phyloP scores from a whole-genome alignment of 169 alveolate species.

The Cryptosporidium bovis region DNA sequence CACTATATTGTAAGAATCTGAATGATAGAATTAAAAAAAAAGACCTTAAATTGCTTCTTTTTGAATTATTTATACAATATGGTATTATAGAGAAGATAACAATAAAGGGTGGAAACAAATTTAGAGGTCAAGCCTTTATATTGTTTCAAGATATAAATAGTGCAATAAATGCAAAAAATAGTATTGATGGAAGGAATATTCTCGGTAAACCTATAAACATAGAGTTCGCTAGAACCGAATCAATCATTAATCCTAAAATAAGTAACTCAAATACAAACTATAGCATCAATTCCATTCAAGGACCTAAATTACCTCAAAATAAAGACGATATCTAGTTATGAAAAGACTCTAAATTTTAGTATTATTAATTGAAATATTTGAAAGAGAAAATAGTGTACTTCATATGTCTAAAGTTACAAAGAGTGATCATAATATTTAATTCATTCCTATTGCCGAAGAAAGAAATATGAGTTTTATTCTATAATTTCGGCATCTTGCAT shows the following conservation, averaged over 20 bases:
- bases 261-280: not conserved
- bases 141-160: constrained; percentile 48
- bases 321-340: no score
- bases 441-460: not conserved
- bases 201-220: constrained; percentile 53
- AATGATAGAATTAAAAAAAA: constrained; percentile 60
- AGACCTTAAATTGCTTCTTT: constrained; percentile 23
- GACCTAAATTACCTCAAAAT: constrained; percentile 24
- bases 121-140: constrained; percentile 65
- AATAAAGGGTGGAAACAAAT: constrained; percentile 49
- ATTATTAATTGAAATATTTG: no score
- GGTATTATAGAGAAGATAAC: constrained; percentile 46
- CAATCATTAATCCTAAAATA: constrained; percentile 21
- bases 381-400: no score
- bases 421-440: not conserved
- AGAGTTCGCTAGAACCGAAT: constrained; percentile 32
- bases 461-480: not conserved
- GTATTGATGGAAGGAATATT: constrained; percentile 36
- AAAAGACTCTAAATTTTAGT: no score
- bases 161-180: constrained; percentile 51
- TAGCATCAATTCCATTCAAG: not conserved
- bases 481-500: constrained; percentile 21
- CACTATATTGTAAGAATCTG: constrained; percentile 62
- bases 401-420: no score
- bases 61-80: constrained; percentile 61